A percentile compares a stretch with the other conserved stretches of the same genome.
Conservation (phyloP, 495 filamentous ascomycete genomes). For the Trichoderma asperelloides region DNA sequence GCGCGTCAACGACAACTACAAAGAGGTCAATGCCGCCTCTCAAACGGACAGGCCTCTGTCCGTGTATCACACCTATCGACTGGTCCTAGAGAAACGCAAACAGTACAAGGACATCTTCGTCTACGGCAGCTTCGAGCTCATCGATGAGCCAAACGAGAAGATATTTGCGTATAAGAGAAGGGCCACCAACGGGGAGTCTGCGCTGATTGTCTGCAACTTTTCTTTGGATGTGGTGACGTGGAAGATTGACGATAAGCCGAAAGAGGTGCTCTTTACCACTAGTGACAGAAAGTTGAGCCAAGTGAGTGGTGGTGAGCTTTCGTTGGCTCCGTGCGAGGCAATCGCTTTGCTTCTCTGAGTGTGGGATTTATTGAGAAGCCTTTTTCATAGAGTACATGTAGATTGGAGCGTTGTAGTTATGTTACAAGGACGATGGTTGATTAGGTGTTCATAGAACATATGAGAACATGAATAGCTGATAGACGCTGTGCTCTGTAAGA, state of each 20-base stretch:
- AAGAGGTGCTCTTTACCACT: background rate
- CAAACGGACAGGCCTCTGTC: conserved; percentile 28
- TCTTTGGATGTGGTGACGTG: background rate
- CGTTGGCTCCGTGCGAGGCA: background rate
- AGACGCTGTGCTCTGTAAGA: too few relatives aligned
- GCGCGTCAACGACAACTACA: conserved; percentile 38
- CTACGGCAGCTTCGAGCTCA: conserved; percentile 46
- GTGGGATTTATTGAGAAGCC: background rate
- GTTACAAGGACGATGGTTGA: background rate
- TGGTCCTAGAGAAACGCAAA: conserved; percentile 32
- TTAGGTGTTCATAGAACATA: too few relatives aligned
- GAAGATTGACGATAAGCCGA: background rate
- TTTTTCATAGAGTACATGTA: background rate
- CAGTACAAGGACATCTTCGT: conserved; percentile 48
- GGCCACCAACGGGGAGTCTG: background rate
- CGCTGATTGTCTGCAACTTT: conserved; percentile 8
- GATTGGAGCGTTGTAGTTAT: too few relatives aligned
- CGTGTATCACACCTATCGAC: conserved; percentile 39
- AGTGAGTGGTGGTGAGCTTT: background rate
- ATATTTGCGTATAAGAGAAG: conserved; percentile 20
- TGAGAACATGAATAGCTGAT: too few relatives aligned
- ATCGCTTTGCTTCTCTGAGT: conserved; percentile 1
- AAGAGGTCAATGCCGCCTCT: conserved; percentile 32
- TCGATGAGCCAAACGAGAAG: conserved; percentile 16
- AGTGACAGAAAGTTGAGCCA: background rate